Conservation (phyloP, 495 filamentous ascomycete species). For the Hypoxylon perforatum region DNA sequence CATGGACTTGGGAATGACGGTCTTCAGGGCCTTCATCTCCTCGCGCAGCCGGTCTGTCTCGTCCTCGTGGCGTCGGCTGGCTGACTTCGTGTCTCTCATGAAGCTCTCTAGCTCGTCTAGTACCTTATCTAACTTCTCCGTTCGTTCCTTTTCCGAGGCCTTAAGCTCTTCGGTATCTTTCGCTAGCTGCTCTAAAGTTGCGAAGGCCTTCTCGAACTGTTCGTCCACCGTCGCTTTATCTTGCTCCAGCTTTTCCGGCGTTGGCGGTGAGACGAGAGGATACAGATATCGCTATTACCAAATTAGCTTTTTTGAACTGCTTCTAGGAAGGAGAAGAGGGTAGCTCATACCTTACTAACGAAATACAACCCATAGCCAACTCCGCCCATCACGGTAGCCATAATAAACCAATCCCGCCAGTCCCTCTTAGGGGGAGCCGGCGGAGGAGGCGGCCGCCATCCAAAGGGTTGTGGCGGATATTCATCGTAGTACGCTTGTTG, state of each 20-base stretch:
- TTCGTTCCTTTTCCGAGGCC: constrained; percentile 82
- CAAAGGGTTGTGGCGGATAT: constrained; percentile 76
- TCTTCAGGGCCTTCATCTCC: constrained; percentile 83
- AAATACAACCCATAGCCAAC: constrained; percentile 88
- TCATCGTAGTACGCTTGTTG: constrained; percentile 73
- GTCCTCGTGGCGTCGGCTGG: constrained; percentile 81
- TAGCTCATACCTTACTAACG: constrained; percentile 76
- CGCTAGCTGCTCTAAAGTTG: constrained; percentile 87
- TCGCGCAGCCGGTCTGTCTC: constrained; percentile 87
- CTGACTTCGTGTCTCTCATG: constrained; percentile 80
- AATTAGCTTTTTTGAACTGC: constrained; percentile 30
- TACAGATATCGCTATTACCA: constrained; percentile 82
- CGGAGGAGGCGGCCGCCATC: constrained; percentile 67
- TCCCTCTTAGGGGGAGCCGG: constrained; percentile 82
- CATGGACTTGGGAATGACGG: constrained; percentile 86
- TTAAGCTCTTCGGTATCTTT: constrained; percentile 91
- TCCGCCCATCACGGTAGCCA: constrained; percentile 90
- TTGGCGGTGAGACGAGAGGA: constrained; percentile 92
- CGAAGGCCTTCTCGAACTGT: constrained; percentile 89
- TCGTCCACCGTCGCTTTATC: constrained; percentile 94
- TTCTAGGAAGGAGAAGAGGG: not conserved
- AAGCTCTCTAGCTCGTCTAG: constrained; percentile 86
- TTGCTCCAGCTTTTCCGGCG: constrained; percentile 88
- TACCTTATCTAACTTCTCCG: constrained; percentile 83
- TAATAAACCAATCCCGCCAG: constrained; percentile 98